Evolutionary conservation across 345 rosid species (phyloP), one percentile per base, ranked within the genome.

Genomic region (Eucalyptus camaldulensis): DNA sequence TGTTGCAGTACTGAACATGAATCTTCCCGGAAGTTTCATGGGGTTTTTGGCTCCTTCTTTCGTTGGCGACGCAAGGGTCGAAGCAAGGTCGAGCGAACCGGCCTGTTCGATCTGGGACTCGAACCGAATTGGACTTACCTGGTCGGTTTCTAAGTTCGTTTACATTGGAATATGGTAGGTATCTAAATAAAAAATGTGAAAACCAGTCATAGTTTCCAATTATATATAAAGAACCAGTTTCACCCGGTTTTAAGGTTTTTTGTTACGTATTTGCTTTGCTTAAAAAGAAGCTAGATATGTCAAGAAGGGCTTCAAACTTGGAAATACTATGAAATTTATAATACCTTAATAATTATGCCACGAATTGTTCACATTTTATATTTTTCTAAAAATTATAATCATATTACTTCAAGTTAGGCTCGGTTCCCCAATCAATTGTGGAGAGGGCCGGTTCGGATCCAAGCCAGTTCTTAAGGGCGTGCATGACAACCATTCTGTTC

Each of bases 11-110:
- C 11, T 7, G 22, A 37, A 2, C 24, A 24, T 12, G 90, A 89
- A 89, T 87, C 89, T 90, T 90, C 91, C 69, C 1, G 85, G 91
- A 90, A 90, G 89, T 43, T 90, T 90, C 89, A 22, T 58, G 12
- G 40, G 40, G 7, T 8, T 80, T 88, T 88, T 25, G 43, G 11
- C 6, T 60, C 33, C 45, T 11, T 25, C 1, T 25, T 25, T 25
- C 25, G 5, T 33, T 9, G 40, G 80, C 6, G 21, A 27, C 4
- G 40, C 16, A 19, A 14, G 10, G 76, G 40, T 19, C 5, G 17
- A 29, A 14, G 43, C 33, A 40, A 31, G 43, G 81, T 22, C 24
- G 24, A 69, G 80, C 25, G 25, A 33, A 33, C 80, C 44, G 12
- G 25, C 80, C 13, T 11, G 43, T 69, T 69, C 44, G 8, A 33